Evolutionary conservation across 2,329 filamentous ascomycete genomes (phyloP), one percentile per base, ranked within the genome.

Genomic region (Calonectria fujianensis): DNA sequence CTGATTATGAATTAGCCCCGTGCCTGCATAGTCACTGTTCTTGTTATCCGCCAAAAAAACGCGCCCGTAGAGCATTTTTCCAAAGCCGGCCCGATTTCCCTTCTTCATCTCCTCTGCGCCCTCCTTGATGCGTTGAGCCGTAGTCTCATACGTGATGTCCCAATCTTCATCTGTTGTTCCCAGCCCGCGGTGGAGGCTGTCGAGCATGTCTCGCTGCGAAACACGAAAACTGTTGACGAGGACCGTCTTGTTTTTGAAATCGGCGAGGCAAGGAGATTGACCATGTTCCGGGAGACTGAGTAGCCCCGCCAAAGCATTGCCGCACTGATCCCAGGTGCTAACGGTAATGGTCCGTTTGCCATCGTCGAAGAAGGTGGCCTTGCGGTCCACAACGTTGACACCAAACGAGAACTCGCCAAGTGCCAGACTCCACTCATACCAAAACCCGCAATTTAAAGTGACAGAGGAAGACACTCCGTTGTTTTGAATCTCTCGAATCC

Each of bases 191-290:
- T 92, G 88, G 9, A 93, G 83, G 29, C 88, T 89, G 45, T 90
- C 89, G 71, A 94, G 88, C 86, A 94, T 94, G n/a, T 94, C 92
- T 18, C 87, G 86, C 82, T 94, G 93, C 65, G 84, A 91, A 70
- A 93, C 76, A 9, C 84, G 82, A 84, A 93, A 94, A 67, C 89
- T 91, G 27, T 85, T 86, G 27, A 93, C 78, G 76, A 87, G 90
- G 6, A 92, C 78, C 0, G 78, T 76, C 66, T 87, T 86, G 82
- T 92, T 91, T 24, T 76, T 74, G 70, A 76, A 82, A 1, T 78
- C 27, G 81, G 77, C 76, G 80, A 83, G 35, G 81, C 85, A 75
- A 13, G 88, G 80, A 45, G 67, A 75, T 69, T 82, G 80, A 1
- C 78, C 76, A 85, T 88, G 79, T 65, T 85, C 83, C 29, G 87